Conservation (phyloP, 257 asterid genomes). For the Nicotiana undulata region DNA sequence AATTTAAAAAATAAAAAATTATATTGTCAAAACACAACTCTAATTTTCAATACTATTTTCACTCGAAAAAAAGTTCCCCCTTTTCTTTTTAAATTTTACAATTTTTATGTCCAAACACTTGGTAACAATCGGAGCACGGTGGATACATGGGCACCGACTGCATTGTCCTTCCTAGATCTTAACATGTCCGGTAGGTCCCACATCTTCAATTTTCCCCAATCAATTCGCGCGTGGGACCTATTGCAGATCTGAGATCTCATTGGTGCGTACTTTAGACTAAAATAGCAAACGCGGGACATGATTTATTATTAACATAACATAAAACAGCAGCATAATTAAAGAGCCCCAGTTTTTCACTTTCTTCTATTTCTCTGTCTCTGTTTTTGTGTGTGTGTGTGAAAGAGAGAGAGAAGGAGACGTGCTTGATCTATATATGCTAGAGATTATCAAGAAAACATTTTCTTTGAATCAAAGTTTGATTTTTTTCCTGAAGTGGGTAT, state of each 20-base stretch:
- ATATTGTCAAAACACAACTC: no score
- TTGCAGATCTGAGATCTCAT: not conserved
- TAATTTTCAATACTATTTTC: no score
- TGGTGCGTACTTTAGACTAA: not conserved
- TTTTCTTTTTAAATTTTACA: no score
- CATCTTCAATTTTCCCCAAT: not conserved
- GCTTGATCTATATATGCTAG: not conserved
- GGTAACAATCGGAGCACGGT: no score
- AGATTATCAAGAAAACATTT: not conserved
- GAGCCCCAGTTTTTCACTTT: slow-evolving; percentile 10
- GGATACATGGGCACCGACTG: no score
- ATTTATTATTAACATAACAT: not conserved
- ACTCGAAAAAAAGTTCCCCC: no score
- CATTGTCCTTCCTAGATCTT: not conserved
- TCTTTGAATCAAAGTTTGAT: not conserved
- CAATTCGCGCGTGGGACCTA: slow-evolving; percentile 1
- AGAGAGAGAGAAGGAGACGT: not conserved
- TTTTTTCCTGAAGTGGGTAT: not conserved
- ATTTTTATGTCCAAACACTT: no score
- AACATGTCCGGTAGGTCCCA: not conserved
- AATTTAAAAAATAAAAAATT: no score
- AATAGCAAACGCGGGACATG: not conserved
- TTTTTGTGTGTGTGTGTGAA: slow-evolving; percentile 6
- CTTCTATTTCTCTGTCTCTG: slow-evolving; percentile 7
- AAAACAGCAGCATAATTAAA: not conserved